These are phyloP conservation scores for Peronosclerospora sorghi DNA, from an alignment of 352 stramenopile genomes.

Conservation along the genomic window DNA sequence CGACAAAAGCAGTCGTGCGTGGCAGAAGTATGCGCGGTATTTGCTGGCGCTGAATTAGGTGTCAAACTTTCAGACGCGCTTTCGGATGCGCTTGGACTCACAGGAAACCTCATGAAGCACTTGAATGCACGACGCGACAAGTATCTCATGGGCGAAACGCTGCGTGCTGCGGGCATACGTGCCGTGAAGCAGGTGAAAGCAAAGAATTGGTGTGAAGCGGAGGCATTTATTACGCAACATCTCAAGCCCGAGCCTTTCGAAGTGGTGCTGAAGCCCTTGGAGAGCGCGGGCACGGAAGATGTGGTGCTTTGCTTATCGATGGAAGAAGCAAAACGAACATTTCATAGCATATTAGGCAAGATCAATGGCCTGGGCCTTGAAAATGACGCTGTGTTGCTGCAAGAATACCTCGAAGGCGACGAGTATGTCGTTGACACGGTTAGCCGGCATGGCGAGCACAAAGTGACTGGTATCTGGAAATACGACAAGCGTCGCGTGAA, in stretches of 20 bases:
- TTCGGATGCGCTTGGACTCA: conserved; percentile 71
- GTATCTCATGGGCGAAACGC: conserved; percentile 80
- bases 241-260: conserved; percentile 62
- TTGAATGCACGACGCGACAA: conserved; percentile 86
- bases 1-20: conserved; percentile 8
- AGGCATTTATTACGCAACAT: conserved; percentile 57
- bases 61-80: conserved; percentile 88
- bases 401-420: conserved; percentile 90
- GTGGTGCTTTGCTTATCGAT: conserved; percentile 73
- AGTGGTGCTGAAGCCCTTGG: conserved; percentile 87
- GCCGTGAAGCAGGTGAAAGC: conserved; percentile 83
- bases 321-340: conserved; percentile 73
- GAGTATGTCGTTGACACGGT: conserved; percentile 97
- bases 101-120: conserved; percentile 74
- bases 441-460: conserved; percentile 87
- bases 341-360: conserved; percentile 73
- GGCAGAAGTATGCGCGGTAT: conserved; percentile 29
- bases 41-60: conserved; percentile 89
- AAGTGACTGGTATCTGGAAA: conserved; percentile 94
- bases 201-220: conserved; percentile 58
- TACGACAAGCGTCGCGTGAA: conserved; percentile 96
- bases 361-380: conserved; percentile 80
- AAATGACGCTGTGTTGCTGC: conserved; percentile 78
- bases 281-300: conserved; percentile 66
- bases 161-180: conserved; percentile 54